These are phyloP conservation scores for Polygonum aviculare DNA, from an alignment of 148 eudicot genomes.

Conservation along the genomic window DNA sequence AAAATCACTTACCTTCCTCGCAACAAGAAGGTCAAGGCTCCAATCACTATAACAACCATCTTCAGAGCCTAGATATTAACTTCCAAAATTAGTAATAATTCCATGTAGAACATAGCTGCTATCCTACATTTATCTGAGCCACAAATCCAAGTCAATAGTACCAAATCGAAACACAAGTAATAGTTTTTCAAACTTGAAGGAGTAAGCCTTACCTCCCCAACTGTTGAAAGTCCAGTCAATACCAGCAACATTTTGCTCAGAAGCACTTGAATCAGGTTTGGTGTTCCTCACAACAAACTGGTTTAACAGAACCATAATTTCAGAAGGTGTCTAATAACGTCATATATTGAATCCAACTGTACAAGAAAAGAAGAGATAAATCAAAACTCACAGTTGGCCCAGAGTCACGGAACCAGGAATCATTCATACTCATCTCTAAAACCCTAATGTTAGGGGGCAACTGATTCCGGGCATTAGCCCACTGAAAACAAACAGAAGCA, in stretches of 20 bases:
- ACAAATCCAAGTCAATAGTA: not conserved
- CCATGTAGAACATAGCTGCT: not conserved
- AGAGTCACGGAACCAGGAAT: constrained; percentile 91
- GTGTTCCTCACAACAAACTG: constrained; percentile 64
- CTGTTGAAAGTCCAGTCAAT: constrained; percentile 94
- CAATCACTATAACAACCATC: constrained; percentile 94
- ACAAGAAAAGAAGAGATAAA: not conserved
- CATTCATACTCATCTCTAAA: constrained; percentile 91
- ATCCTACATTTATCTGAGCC: not conserved
- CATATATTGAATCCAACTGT: not conserved
- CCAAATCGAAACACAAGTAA: not conserved
- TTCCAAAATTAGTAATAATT: not conserved
- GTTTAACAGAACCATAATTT: constrained; percentile 3
- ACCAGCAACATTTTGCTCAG: constrained; percentile 45
- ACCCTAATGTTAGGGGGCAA: constrained; percentile 70
- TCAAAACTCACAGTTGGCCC: constrained; percentile 81
- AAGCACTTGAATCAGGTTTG: constrained; percentile 20
- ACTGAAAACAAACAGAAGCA: constrained; percentile 31
- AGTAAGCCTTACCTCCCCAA: constrained; percentile 73
- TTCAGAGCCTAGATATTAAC: constrained; percentile 40
- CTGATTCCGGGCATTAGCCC: constrained; percentile 69
- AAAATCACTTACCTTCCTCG: constrained; percentile 59
- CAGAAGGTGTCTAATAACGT: not conserved
- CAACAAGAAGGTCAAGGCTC: constrained; percentile 75
- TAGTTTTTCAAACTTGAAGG: not conserved